Base-by-base conservation (phyloP, 768 basidiomycete species). In the Boletellus ananiceps region DNA sequence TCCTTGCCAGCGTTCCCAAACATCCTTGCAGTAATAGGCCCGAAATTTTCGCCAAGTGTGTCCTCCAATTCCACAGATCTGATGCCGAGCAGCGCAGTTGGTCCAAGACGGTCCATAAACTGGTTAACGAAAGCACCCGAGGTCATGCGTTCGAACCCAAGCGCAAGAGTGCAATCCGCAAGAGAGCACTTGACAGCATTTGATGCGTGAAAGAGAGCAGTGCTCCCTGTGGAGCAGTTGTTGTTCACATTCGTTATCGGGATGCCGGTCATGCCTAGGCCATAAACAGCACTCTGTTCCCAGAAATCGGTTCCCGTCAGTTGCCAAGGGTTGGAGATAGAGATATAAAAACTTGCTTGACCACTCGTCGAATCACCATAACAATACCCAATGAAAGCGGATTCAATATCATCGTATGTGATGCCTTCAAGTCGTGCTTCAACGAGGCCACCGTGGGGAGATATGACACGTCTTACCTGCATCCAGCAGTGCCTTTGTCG, bases 181-280 rank as follows among this genome's bases (percentile, higher is more conserved):
- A 82, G 73, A 11, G 83, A 83, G 29, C 75, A 74, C 61, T 83
- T 87, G 34, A 92, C 79, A 8, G 80, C 74, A 32, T 75, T 80
- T 50, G 82, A 82, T 2, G 84, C 84, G 34, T 85, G 77, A 62
- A 77, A 84, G 12, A 91, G 72, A 12, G 89, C 88, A 1, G 84
- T 76, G 43, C 83, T 84, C 3, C 88, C 87, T 1, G 86, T 89
- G 2, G 88, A 83, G 57, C 88, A 90, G 64, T 88, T 88, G 68
- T 90, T 90, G 71, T 88, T 90, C 38, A 90, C 84, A 57, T 90
- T 93, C 45, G 84, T 76, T 57, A 92, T 84, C 1, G 88, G 87
- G 50, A 93, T 90, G 40, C 79, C 74, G 0, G 88, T 91, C 63
- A 91, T 74, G 15, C 89, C 88, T 31, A 92, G 80, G 62, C 79